phyloP scores from a whole-genome alignment of 495 filamentous ascomycete species.

The Annulohypoxylon bovei region DNA sequence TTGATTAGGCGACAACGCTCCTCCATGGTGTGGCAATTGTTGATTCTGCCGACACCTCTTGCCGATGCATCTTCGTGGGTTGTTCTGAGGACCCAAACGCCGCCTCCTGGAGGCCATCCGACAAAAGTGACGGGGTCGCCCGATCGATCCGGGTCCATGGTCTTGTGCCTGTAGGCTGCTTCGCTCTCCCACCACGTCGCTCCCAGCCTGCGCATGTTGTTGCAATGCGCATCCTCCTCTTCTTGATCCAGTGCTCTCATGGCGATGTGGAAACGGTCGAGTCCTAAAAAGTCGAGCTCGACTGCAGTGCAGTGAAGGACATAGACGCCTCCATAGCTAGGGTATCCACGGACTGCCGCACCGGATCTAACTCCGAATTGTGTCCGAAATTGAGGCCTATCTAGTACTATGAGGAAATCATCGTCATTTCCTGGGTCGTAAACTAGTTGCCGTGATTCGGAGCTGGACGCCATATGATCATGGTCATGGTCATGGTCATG shows the following conservation, averaged over 20 bases:
- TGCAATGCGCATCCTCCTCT: slow-evolving; percentile 37
- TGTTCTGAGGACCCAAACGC: slow-evolving; percentile 36
- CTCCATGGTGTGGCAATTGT: slow-evolving; percentile 43
- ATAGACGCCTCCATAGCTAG: slow-evolving; percentile 39
- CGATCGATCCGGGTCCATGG: slow-evolving; percentile 23
- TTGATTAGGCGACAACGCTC: slow-evolving; percentile 44
- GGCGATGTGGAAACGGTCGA: slow-evolving; percentile 35
- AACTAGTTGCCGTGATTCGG: slow-evolving; percentile 14
- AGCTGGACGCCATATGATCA: not conserved
- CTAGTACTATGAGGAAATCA: slow-evolving; percentile 27
- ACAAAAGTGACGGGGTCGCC: slow-evolving; percentile 27
- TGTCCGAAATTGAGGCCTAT: slow-evolving; percentile 31
- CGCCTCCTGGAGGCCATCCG: slow-evolving; percentile 37
- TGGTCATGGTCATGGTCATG: no score
- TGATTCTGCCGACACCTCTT: slow-evolving; percentile 34
- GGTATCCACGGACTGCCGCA: slow-evolving; percentile 35
- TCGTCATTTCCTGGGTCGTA: slow-evolving; percentile 28
- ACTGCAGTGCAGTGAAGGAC: slow-evolving; percentile 32
- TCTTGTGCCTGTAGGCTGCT: slow-evolving; percentile 23
- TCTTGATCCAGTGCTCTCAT: slow-evolving; percentile 27
- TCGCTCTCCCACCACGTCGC: slow-evolving; percentile 42
- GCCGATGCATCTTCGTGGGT: slow-evolving; percentile 28
- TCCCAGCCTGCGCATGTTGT: slow-evolving; percentile 40
- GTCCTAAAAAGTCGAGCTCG: slow-evolving; percentile 39
- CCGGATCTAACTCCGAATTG: slow-evolving; percentile 35